Base-by-base conservation (phyloP, 768 basidiomycete genomes). In the Serpula lacrymans region DNA sequence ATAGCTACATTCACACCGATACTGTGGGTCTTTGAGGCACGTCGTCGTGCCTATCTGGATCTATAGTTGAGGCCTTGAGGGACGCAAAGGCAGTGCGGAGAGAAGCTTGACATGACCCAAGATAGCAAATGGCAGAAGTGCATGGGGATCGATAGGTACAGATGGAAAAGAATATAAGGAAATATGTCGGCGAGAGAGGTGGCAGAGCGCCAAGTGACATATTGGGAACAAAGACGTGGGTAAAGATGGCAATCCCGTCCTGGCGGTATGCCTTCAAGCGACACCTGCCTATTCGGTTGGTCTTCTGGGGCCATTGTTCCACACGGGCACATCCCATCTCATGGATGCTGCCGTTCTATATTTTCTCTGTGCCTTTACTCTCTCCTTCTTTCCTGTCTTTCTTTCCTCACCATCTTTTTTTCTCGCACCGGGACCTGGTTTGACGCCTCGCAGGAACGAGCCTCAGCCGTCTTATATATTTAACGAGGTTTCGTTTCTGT, bases 151-250 rank as follows among this genome's bases (percentile, higher is more conserved):
- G 40, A 22, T 36, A 28, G 10, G 37, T 13, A 16, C 22, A 43
- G 24, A 37, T 30, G 32, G 23, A 6, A 13, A 28, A 14, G 6
- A n/a, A 6, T 14, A 29, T 16, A 17, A 11, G 34, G 34, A n/a
- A 32, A 21, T 14, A 13, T 42, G 16, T 29, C 32, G 20, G 21
- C n/a, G 32, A 24, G 20, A n/a, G n/a, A n/a, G n/a, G n/a, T n/a
- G n/a, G n/a, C n/a, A 33, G 6, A 22, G 34, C 25, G 41, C 42
- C 16, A 34, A 22, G 11, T 18, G 18, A 37, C 49, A 49, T 45
- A 39, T 46, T 18, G 39, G 37, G 57, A 36, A 58, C 57, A 58
- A 58, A 39, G 48, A 27, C 14, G 18, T 22, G 45, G 40, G 47
- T 54, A 34, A 20, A 35, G n/a, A n/a, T n/a, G n/a, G n/a, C n/a